Evolutionary conservation across 129 eudicot genomes (phyloP), one percentile per base, ranked within the genome.

Genomic region (Gnaphalium uliginosum): DNA sequence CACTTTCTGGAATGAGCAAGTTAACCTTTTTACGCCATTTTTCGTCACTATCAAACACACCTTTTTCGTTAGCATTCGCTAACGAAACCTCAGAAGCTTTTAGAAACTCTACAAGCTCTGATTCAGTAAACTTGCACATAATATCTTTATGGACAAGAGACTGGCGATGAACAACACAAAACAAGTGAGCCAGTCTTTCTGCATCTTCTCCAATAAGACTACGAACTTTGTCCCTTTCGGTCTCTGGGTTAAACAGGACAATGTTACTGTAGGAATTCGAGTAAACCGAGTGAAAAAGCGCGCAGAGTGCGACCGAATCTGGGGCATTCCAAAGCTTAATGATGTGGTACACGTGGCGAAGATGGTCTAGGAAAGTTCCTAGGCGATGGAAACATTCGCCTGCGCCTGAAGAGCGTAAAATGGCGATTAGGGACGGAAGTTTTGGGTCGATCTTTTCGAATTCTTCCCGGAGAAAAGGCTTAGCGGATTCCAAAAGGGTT

Each of bases 371-470:
- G 79, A 92, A 92, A 61, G 87, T 89, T 39, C 96, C 98, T 41
- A 86, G 88, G 67, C 89, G 87, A 83, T 92, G 98, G 91, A 89
- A 92, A 79, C 94, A 92, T 77, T 92, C 96, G 2, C 91, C 93
- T 22, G 98, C 98, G 1, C 96, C 96, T 17, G 86, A 93, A 3
- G 89, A 83, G 14, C 78, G 69, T 18, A 92, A 83, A 3, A 87
- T 86, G 27, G 91, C 63, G 29, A 92, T 60, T 8, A 87, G 74
- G 24, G 87, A 48, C 0, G 93, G 93, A 6, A 92, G 88, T 29
- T 82, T 82, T 10, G 60, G 39, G 70, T 89, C 86, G 27, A 87
- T 63, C 23, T 72, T 46, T 6, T 85, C 85, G 23, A 85, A 85
- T 54, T 89, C 93, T 30, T 89, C 89, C 25, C 89, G 83, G 69